Conservation (phyloP, 2,329 filamentous ascomycete species). For the Westerdykella sp. region DNA sequence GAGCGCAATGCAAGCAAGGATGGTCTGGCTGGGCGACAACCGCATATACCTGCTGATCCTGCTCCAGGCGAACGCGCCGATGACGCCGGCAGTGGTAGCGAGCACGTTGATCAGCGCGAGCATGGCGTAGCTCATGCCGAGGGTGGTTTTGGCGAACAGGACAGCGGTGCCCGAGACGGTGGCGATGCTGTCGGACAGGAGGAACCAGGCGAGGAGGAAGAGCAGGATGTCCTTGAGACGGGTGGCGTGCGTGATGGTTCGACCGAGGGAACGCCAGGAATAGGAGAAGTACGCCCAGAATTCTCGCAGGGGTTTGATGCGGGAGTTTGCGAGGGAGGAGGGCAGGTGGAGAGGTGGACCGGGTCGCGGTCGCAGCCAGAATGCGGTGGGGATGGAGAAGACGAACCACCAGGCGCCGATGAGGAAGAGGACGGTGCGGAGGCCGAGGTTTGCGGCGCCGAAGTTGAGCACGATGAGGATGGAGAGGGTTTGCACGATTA, state of each 20-base stretch:
- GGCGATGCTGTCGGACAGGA: conserved; percentile 88
- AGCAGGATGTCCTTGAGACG: conserved; percentile 66
- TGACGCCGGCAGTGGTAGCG: conserved; percentile 73
- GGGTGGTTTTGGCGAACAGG: conserved; percentile 87
- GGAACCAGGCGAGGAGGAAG: conserved; percentile 86
- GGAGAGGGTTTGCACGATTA: conserved; percentile 75
- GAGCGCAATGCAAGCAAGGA: conserved; percentile 81
- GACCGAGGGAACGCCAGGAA: conserved; percentile 80
- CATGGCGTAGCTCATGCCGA: conserved; percentile 83
- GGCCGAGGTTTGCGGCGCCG: conserved; percentile 72
- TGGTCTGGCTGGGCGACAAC: conserved; percentile 76
- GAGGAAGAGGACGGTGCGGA: conserved; percentile 78
- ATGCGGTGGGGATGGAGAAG: conserved; percentile 80
- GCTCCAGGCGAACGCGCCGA: conserved; percentile 87
- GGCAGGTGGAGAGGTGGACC: conserved; percentile 60
- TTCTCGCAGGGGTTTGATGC: conserved; percentile 30
- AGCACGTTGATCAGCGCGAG: conserved; percentile 92
- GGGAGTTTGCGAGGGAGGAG: conserved; percentile 15
- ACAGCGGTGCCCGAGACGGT: conserved; percentile 93
- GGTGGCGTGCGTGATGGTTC: conserved; percentile 69
- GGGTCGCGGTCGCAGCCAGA: conserved; percentile 83
- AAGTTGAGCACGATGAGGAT: conserved; percentile 61
- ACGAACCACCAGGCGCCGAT: conserved; percentile 89
- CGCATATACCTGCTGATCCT: conserved; percentile 64
- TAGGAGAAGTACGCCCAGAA: conserved; percentile 70